A percentile compares a stretch with the other conserved stretches of the same genome.
Evolutionary conservation across 352 stramenopile species (phyloP).

Genomic region (Elongisporangium anandrum): DNA sequence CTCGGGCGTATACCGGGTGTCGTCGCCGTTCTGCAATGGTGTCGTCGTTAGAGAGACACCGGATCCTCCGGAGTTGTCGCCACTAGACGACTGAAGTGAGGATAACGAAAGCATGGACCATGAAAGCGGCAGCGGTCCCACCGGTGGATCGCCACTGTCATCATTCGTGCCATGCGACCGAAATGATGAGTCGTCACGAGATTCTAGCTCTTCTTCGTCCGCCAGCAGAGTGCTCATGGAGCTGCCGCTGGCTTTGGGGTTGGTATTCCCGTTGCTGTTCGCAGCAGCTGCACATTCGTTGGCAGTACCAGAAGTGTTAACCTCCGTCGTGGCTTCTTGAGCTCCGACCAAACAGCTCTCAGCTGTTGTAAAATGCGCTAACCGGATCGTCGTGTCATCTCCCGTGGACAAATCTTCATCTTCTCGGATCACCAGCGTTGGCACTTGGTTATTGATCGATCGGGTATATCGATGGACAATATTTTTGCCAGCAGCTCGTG

Average conservation of each 20-base stretch:
- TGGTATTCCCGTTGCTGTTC: neutral
- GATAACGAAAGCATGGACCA: conserved; percentile 65
- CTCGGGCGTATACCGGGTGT: conserved; percentile 30
- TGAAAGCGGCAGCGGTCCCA: conserved; percentile 41
- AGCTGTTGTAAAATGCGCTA: neutral
- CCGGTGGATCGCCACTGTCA: conserved; percentile 18
- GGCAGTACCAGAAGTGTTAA: neutral
- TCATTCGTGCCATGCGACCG: conserved; percentile 10
- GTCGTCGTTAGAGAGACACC: conserved; percentile 10
- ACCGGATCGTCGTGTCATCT: neutral
- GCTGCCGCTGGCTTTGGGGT: conserved; percentile 1
- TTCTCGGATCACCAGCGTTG: conserved; percentile 7
- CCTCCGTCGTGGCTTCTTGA: neutral
- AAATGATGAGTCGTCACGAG: neutral
- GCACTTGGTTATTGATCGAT: conserved; percentile 11
- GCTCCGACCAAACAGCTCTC: neutral
- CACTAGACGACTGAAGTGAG: conserved; percentile 21
- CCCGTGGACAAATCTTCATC: neutral
- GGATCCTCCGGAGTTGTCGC: neutral
- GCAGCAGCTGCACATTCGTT: neutral
- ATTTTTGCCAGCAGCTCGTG: conserved; percentile 6
- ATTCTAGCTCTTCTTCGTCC: conserved; percentile 12
- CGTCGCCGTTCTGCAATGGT: conserved; percentile 13
- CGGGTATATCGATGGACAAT: neutral
- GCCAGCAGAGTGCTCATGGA: conserved; percentile 14